phyloP scores from a whole-genome alignment of 352 stramenopile species.

The Phytophthora cryptogea region DNA sequence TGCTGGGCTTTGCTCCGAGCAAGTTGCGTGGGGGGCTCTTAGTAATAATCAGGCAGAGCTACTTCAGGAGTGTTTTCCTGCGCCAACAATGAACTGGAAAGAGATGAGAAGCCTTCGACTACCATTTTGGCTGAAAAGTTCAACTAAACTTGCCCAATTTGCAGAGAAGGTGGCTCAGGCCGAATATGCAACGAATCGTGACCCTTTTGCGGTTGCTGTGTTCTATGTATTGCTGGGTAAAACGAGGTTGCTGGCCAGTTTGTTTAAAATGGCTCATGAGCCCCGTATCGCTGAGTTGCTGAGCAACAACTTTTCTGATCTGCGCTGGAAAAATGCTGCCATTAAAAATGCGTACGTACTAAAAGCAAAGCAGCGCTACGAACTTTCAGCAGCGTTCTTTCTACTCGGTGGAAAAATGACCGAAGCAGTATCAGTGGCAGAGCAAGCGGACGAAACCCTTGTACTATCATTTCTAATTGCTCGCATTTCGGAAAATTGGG shows the following conservation, averaged over 20 bases:
- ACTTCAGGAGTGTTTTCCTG: slow-evolving; percentile 73
- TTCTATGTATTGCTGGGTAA: slow-evolving; percentile 90
- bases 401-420: slow-evolving; percentile 77
- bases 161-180: slow-evolving; percentile 76
- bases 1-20: slow-evolving; percentile 75
- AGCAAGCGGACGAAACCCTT: slow-evolving; percentile 73
- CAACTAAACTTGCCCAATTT: slow-evolving; percentile 51
- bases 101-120: slow-evolving; percentile 68
- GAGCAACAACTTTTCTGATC: slow-evolving; percentile 81
- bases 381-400: slow-evolving; percentile 84
- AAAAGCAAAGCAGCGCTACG: slow-evolving; percentile 85
- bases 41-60: slow-evolving; percentile 70
- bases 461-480: slow-evolving; percentile 85
- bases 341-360: slow-evolving; percentile 92
- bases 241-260: slow-evolving; percentile 71
- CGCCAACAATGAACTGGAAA: slow-evolving; percentile 57
- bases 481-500: slow-evolving; percentile 75
- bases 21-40: slow-evolving; percentile 73
- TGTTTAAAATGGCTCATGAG: slow-evolving; percentile 89
- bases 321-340: slow-evolving; percentile 84
- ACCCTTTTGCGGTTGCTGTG: slow-evolving; percentile 85
- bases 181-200: slow-evolving; percentile 72
- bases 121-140: slow-evolving; percentile 81
- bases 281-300: slow-evolving; percentile 79
- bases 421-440: slow-evolving; percentile 75